Conservation (phyloP, 306 rosid genomes). For the Mucuna pruriens region DNA sequence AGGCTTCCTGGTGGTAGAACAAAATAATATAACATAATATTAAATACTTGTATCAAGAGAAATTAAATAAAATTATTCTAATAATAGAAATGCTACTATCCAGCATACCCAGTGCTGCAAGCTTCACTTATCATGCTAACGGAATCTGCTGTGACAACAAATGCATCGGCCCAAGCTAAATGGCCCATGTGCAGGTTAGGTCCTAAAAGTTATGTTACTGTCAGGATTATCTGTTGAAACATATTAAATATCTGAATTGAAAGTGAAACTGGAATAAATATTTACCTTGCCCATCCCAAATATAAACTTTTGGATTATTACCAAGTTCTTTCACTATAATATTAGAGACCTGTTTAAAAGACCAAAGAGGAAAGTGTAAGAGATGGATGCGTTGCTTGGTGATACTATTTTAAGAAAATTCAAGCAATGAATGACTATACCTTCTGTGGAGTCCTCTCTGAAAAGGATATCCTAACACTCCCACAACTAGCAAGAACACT, state of each 20-base stretch:
- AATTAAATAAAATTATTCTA: slow-evolving; percentile 16
- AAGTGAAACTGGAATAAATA: slow-evolving; percentile 26
- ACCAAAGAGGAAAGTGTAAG: slow-evolving; percentile 22
- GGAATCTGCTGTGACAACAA: slow-evolving; percentile 95
- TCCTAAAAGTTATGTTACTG: slow-evolving; percentile 52
- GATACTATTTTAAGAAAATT: slow-evolving; percentile 1
- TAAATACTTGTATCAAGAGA: background rate
- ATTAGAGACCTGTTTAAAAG: slow-evolving; percentile 63
- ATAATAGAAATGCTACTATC: slow-evolving; percentile 23
- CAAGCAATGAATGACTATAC: slow-evolving; percentile 42
- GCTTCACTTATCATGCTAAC: slow-evolving; percentile 88
- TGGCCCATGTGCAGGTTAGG: slow-evolving; percentile 89
- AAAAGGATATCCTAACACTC: slow-evolving; percentile 89
- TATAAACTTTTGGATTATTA: slow-evolving; percentile 76
- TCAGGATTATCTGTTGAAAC: slow-evolving; percentile 12
- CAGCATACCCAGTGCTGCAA: slow-evolving; percentile 96
- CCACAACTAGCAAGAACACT: slow-evolving; percentile 82
- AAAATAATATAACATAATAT: slow-evolving; percentile 15
- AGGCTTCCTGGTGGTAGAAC: slow-evolving; percentile 70
- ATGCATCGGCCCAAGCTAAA: slow-evolving; percentile 96
- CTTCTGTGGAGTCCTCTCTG: slow-evolving; percentile 86
- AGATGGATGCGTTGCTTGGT: background rate
- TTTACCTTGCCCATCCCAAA: slow-evolving; percentile 89
- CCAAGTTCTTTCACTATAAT: slow-evolving; percentile 73
- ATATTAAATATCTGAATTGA: slow-evolving; percentile 3